These are phyloP conservation scores for Penicillium sp. DNA, from an alignment of 2,329 filamentous ascomycete species.

Conservation along the genomic window DNA sequence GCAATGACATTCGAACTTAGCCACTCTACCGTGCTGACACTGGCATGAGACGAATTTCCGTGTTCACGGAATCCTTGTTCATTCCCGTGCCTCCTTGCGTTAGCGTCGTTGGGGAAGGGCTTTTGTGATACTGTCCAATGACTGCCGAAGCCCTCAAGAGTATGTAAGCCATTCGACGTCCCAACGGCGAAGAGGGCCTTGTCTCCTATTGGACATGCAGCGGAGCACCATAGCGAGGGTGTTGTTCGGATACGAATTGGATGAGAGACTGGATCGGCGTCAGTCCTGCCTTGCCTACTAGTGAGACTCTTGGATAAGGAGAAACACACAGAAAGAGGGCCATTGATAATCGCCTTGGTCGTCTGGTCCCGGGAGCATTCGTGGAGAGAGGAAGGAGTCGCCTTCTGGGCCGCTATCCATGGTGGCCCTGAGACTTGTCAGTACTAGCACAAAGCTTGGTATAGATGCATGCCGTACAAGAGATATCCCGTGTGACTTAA, in stretches of 20 bases:
- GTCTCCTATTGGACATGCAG: constrained; percentile 35
- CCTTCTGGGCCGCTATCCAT: constrained; percentile 41
- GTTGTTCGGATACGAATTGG: constrained; percentile 32
- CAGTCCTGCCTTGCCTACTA: not conserved
- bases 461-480: constrained; percentile 29
- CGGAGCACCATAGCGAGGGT: constrained; percentile 42
- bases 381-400: constrained; percentile 37
- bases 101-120: constrained; percentile 25
- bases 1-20: constrained; percentile 41
- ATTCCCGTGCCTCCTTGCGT: constrained; percentile 3
- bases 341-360: constrained; percentile 38
- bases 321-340: constrained; percentile 33
- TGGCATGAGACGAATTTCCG: constrained; percentile 31
- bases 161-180: constrained; percentile 42
- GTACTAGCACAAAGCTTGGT: not conserved
- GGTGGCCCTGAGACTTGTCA: constrained; percentile 31
- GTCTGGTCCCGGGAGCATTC: constrained; percentile 36
- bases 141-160: constrained; percentile 32
- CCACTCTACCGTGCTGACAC: constrained; percentile 44
- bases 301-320: too few species aligned
- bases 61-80: constrained; percentile 19
- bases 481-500: constrained; percentile 41
- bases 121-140: constrained; percentile 37
- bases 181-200: constrained; percentile 43
- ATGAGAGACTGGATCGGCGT: constrained; percentile 24